Base-by-base conservation (phyloP, 2,329 filamentous ascomycete genomes). In the Grosmannia penicillata region DNA sequence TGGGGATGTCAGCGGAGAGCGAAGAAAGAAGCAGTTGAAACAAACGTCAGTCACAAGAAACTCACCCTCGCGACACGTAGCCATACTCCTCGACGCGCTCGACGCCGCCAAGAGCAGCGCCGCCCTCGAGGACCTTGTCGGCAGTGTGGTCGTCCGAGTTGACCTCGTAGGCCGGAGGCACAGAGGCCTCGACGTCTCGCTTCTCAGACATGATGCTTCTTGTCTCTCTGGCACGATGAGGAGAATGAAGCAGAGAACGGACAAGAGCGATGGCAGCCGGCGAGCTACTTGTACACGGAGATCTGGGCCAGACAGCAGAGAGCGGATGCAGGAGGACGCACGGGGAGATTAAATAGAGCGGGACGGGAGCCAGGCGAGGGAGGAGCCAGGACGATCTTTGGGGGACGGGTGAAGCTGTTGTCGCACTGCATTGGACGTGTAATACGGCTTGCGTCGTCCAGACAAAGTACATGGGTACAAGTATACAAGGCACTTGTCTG, bases 1-100 rank as follows among this genome's bases (percentile, higher is more conserved):
- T 46, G 34, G 8, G 1, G 3, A 17, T 14, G n/a, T n/a, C n/a
- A n/a, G n/a, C n/a, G n/a, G n/a, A 3, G 9, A 3, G 30, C 33
- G 15, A 41, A 39, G 19, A 19, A 14, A 6, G 1, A 24, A 28
- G 10, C n/a, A n/a, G 34, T 30, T 14, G 36, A 29, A 27, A 18
- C 29, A 27, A 21, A 14, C 33, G 11, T 6, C n/a, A 33, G 29
- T 27, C 22, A 26, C 24, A 39, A 8, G 14, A 4, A 8, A 37
- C 37, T 25, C 18, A 46, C 45, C 41, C 45, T n/a, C 45, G 41
- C 8, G 22, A 2, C 18, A 47, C 45, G 21, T 47, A 47, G 37
- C 45, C 45, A 19, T 44, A 47, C 27, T 47, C 43, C 15, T 43
- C 26, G 18, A 42, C 37, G 21, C 30, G 26, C 14, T 41, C 45